Evolutionary conservation across 495 filamentous ascomycete species (phyloP), one percentile per base, ranked within the genome.

Genomic region (Schizothecium vesticola): DNA sequence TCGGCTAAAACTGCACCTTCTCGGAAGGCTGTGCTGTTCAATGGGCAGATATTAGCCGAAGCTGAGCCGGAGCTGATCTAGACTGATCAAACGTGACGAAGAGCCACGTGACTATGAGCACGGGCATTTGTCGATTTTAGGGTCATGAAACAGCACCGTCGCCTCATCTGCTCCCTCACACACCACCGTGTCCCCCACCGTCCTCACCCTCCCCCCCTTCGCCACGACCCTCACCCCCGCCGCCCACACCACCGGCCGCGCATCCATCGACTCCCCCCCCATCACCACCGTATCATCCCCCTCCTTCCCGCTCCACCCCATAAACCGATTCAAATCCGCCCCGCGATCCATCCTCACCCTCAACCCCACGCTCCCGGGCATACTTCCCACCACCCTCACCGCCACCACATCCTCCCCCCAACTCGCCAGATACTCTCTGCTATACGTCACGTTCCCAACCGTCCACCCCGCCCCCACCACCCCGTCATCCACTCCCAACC

Each of bases 151-250:
- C n/a, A 25, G 16, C 16, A 65, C 55, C 12, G 16, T 22, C 3
- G 63, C 63, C 43, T 65, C 63, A n/a, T 65, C 63, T 3, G 63
- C 63, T 24, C 63, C 63, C 55, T 57, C 63, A n/a, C 55, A 58
- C 3, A 43, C 51, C 12, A 65, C 63, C 13, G 63, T 65, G n/a
- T 65, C 63, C 12, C 63, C 63, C 43, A 65, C 11, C 16, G 63
- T 65, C 10, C 51, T 57, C 10, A 65, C 63, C 25, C 13, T 23
- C 8, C 63, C 63, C 0, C 51, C 55, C 24, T 29, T 16, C 7
- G 63, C 21, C 3, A 29, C 63, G 16, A 65, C 56, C 23, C 63
- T 12, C 24, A 22, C 63, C 19, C 63, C 63, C 1, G 25, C 63
- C 21, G 63, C 63, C 63, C 63, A 65, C 10, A 65, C 19, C 12